Evolutionary conservation across 371 early-diverging fungal genomes (phyloP), one percentile per base, ranked within the genome.

Genomic region (Thermomucor indicae-seudaticae): DNA sequence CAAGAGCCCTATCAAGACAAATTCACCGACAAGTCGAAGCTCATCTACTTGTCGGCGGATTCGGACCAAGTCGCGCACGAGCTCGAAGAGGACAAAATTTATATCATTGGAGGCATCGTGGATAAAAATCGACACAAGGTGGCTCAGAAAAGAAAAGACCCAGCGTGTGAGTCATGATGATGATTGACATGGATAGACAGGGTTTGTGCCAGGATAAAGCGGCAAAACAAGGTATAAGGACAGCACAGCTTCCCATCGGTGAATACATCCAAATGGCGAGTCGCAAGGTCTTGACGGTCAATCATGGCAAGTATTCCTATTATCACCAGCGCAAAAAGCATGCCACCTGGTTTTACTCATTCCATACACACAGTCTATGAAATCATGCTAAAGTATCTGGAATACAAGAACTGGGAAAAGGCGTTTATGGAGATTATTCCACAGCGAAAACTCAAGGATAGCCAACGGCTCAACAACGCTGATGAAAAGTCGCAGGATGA

Each of bases 101-200:
- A 96, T 62, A 67, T 97, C 20, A 85, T 97, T 58, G 98, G 98
- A 37, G 96, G 93, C 1, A 84, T 97, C 51, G 98, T 97, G 1
- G 98, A 97, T 66, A 89, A 88, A 62, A 97, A 97, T 56, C 65
- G 96, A 43, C 75, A 91, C 66, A 89, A 89, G 70, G 83, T 78
- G 56, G 34, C 32, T 19, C 12, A 19, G 12, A 20, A 24, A 32
- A 41, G 8, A 6, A 19, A 32, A 19, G 11, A 14, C 14, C 14
- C 6, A 20, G 22, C 19, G 12, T 1, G n/a, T 24, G 11, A 43
- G 38, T 28, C 2, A 29, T 23, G 12, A 12, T 32, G n/a, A n/a
- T 29, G 24, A 7, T 2, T 14, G 12, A 6, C 27, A 7, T 22
- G 30, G 25, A 31, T 31, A 6, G 14, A 37, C 58, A 86, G 72